Conservation (phyloP, 2,329 filamentous ascomycete species). For the Colletotrichum sp. region DNA sequence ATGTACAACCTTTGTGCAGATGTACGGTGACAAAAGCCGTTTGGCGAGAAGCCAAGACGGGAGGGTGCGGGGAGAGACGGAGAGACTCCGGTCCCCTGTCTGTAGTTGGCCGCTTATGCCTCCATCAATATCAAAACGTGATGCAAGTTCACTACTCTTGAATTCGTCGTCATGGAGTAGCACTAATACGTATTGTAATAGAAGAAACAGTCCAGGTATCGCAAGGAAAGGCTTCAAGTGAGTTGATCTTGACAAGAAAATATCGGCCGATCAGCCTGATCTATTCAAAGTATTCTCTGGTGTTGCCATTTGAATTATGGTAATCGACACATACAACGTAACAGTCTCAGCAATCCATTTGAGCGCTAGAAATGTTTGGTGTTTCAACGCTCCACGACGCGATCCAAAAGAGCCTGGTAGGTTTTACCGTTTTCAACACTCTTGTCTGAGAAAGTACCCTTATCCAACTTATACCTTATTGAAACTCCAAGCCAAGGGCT, state of each 20-base stretch:
- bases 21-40: too few relatives aligned
- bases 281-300: accelerated
- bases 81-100: too few relatives aligned
- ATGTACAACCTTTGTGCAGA: accelerated
- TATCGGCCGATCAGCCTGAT: not conserved
- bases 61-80: too few relatives aligned
- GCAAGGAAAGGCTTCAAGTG: accelerated
- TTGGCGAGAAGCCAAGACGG: too few relatives aligned
- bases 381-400: not conserved
- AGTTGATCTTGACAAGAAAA: accelerated
- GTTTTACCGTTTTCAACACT: not conserved
- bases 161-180: accelerated
- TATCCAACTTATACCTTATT: not conserved
- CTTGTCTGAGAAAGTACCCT: not conserved
- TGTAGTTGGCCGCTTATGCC: too few relatives aligned
- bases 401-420: not conserved
- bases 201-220: too few relatives aligned
- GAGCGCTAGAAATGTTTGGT: not conserved
- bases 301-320: not conserved
- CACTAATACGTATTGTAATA: accelerated
- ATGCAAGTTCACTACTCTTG: accelerated
- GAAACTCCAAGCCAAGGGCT: not conserved
- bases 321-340: not conserved
- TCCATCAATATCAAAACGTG: accelerated
- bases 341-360: not conserved